Percentiles rank a stretch among this genome's conserved stretches.
These are phyloP conservation scores for Blastobotrys malaysiensis DNA, from an alignment of 1,139 yeast genomes.

Conservation along the genomic window DNA sequence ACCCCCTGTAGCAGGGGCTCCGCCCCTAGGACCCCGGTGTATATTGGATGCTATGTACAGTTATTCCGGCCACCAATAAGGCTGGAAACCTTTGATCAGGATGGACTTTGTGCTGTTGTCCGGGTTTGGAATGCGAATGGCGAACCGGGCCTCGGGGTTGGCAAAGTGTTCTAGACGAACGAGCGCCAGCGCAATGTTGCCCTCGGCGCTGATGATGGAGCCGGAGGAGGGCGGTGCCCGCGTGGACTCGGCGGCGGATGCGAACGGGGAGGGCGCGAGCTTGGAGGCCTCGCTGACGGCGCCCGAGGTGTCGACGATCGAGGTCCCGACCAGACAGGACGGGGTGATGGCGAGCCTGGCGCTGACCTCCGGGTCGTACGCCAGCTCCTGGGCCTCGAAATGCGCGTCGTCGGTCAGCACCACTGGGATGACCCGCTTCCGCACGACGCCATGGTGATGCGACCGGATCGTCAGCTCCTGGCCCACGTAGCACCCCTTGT, in stretches of 20 bases:
- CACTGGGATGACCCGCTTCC: slow-evolving; percentile 78
- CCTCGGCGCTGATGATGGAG: slow-evolving; percentile 49
- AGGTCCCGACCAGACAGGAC: slow-evolving; percentile 6
- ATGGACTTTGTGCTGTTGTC: slow-evolving; percentile 26
- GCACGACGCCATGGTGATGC: slow-evolving; percentile 70
- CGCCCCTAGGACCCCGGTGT: too few species aligned
- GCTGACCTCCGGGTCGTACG: slow-evolving; percentile 8
- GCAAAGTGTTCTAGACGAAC: slow-evolving; percentile 46
- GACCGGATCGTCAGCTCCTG: slow-evolving; percentile 93
- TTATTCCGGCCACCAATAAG: slow-evolving; percentile 62
- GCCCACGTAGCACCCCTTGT: slow-evolving; percentile 95
- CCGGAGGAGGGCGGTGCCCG: slow-evolving; percentile 39
- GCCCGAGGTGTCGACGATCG: slow-evolving; percentile 6
- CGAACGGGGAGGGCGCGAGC: slow-evolving; percentile 14
- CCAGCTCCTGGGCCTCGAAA: slow-evolving; percentile 9
- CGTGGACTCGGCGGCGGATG: slow-evolving; percentile 4
- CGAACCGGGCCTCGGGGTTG: slow-evolving; percentile 31
- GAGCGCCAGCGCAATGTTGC: slow-evolving; percentile 63
- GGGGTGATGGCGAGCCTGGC: slow-evolving; percentile 1
- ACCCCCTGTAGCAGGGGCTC: too few species aligned
- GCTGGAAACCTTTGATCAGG: slow-evolving; percentile 47
- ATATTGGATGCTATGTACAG: neutral
- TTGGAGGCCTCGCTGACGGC: neutral
- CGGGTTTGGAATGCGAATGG: slow-evolving; percentile 27
- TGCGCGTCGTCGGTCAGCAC: slow-evolving; percentile 37